These are phyloP conservation scores for Bodo saltans DNA, from an alignment of 78 protist species.

Conservation along the genomic window DNA sequence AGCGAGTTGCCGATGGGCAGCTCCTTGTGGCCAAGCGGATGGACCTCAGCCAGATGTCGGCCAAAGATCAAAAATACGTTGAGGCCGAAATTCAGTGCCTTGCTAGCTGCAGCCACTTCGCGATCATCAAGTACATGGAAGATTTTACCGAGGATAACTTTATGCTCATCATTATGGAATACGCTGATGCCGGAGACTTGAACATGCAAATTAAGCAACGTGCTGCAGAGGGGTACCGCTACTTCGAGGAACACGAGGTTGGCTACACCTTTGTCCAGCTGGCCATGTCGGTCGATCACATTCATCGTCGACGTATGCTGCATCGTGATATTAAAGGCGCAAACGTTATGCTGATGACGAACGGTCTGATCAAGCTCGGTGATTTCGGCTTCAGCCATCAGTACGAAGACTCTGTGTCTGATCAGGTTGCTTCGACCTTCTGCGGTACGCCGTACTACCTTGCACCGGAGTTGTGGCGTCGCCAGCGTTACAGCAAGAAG, in stretches of 20 bases:
- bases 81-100: slow-evolving; percentile 27
- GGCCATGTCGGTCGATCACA: slow-evolving; percentile 3
- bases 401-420: slow-evolving; percentile 42
- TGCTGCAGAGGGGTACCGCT: neutral
- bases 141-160: slow-evolving; percentile 19
- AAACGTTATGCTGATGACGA: slow-evolving; percentile 7
- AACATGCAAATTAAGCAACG: neutral
- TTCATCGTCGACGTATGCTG: neutral
- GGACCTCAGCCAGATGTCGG: slow-evolving; percentile 27
- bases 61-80: slow-evolving; percentile 24
- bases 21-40: slow-evolving; percentile 66
- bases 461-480: slow-evolving; percentile 80
- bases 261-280: slow-evolving; percentile 13
- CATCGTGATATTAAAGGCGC: slow-evolving; percentile 40
- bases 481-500: slow-evolving; percentile 22
- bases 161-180: slow-evolving; percentile 38
- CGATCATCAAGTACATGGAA: slow-evolving; percentile 67
- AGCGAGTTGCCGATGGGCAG: neutral
- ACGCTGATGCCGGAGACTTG: slow-evolving; percentile 31
- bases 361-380: slow-evolving; percentile 44
- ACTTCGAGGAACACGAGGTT: slow-evolving; percentile 37
- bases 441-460: slow-evolving; percentile 90
- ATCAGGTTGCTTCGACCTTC: slow-evolving; percentile 58
- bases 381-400: slow-evolving; percentile 75
- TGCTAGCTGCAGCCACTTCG: slow-evolving; percentile 47